phyloP scores from a whole-genome alignment of 2,329 filamentous ascomycete species.

The Phymatotrichopsis omnivora region DNA sequence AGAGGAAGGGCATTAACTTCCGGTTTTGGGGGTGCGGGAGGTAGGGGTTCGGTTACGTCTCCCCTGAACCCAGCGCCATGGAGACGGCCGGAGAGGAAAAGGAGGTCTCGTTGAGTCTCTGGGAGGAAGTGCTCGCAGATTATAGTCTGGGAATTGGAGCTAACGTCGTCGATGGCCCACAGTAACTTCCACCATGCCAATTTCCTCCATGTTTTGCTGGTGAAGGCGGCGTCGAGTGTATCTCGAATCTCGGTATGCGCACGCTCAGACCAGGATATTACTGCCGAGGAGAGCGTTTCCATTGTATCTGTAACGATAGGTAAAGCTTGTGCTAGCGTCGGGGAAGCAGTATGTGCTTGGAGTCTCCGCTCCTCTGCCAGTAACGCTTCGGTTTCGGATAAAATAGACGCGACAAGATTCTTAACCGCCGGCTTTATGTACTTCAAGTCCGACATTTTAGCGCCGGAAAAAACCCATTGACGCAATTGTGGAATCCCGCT shows the following conservation, averaged over 20 bases:
- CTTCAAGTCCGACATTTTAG: background rate
- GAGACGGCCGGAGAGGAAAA: conserved; percentile 71
- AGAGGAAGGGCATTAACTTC: conserved; percentile 3
- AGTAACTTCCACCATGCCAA: conserved; percentile 57
- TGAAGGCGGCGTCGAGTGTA: conserved; percentile 48
- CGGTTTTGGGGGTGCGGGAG: background rate
- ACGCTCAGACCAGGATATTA: conserved; percentile 49
- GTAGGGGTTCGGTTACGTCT: background rate
- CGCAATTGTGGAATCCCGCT: conserved; percentile 5
- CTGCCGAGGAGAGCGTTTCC: conserved; percentile 40
- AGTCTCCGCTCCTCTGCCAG: background rate
- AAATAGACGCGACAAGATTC: conserved; percentile 16
- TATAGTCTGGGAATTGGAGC: conserved; percentile 25
- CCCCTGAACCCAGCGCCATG: conserved; percentile 46
- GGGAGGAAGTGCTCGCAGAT: conserved; percentile 54
- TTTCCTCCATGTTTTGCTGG: conserved; percentile 48
- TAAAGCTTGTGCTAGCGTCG: background rate
- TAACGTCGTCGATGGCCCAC: conserved; percentile 57
- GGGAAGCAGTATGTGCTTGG: background rate
- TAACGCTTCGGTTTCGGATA: conserved; percentile 8
- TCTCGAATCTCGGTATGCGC: conserved; percentile 53
- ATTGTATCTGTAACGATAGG: conserved; percentile 39
- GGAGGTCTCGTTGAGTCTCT: conserved; percentile 66
- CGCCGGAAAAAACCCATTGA: conserved; percentile 11
- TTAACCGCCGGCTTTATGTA: conserved; percentile 18